Evolutionary conservation across 2,329 filamentous ascomycete species (phyloP), one percentile per base, ranked within the genome.

Genomic region (Aureobasidium sp.): DNA sequence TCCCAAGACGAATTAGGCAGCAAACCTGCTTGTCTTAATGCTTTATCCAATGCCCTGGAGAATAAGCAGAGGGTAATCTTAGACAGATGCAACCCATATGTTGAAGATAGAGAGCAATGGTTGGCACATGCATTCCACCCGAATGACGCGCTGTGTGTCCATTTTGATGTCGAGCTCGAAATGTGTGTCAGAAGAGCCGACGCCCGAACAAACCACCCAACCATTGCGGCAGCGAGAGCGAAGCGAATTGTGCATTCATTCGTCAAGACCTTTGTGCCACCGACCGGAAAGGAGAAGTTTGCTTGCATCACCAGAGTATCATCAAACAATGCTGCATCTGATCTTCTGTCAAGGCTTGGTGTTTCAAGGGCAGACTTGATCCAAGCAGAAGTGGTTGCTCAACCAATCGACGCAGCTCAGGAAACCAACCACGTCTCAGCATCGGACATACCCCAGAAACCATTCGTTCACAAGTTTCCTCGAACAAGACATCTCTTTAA

Each of bases 401-500:
- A 19, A 14, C n/a, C 37, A 47, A 17, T 17, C 40, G 17, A 24
- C 5, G 4, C 3, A 11, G n/a, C 17, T 19, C 14, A 37, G 8
- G 6, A 50, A 9, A 24, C 5, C n/a, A 3, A 29, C 17, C 15
- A n/a, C 15, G 5, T 22, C 40, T 22, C n/a, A 17, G 12, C 53
- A 27, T 8, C 24, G 24, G 35, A 17, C 2, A 17, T 27, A 22
- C 44, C n/a, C 2, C 17, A 42, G 14, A 50, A 27, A 29, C 56
- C 42, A 7, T 64, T 60, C 27, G 42, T 60, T n/a, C 17, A 59
- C 50, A 59, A 63, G 35, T 48, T 64, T 31, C 63, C 63, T 12
- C 54, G 63, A 11, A 64, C 63, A 7, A 57, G 61, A 9, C 63
- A 63, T 24, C 47, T 64, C 27, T 47, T 61, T 56, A 62, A 64